Evolutionary conservation across 2,329 filamentous ascomycete species (phyloP).

Genomic region (Cordyceps farinosa): DNA sequence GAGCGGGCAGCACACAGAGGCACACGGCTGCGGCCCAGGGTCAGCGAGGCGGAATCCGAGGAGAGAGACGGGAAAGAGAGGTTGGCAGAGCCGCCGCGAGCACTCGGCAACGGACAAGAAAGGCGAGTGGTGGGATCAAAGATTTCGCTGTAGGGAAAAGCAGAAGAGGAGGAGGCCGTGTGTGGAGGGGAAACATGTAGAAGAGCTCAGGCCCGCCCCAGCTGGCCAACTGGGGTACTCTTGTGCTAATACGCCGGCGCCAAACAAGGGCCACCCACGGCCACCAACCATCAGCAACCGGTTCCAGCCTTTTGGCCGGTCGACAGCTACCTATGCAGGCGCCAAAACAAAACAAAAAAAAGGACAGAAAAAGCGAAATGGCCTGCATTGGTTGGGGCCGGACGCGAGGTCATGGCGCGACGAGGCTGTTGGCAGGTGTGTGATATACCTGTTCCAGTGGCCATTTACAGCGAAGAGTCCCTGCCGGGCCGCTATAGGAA

Average conservation of each 20-base stretch:
- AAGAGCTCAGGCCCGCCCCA: neutral
- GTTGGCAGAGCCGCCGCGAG: neutral
- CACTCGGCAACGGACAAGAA: neutral
- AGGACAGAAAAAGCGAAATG: neutral
- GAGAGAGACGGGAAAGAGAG: neutral
- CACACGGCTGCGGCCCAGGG: neutral
- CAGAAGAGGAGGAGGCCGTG: constrained; percentile 1
- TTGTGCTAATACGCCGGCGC: constrained; percentile 7
- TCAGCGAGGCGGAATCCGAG: neutral
- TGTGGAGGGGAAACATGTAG: constrained; percentile 10
- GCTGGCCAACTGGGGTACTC: constrained; percentile 4
- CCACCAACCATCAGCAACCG: neutral
- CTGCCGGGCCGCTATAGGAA: too few relatives aligned
- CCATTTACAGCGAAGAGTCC: neutral
- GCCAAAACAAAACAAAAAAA: neutral
- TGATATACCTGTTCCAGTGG: neutral
- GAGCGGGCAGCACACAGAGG: neutral
- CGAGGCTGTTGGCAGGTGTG: neutral
- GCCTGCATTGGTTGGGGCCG: neutral
- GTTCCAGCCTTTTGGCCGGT: neutral
- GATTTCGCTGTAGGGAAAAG: neutral
- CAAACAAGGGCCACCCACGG: neutral
- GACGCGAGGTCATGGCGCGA: neutral
- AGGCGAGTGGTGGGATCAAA: neutral
- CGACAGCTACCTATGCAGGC: neutral